Evolutionary conservation across 371 early-diverging fungal genomes (phyloP), one percentile per base, ranked within the genome.

Genomic region (Apophysomyces variabilis): DNA sequence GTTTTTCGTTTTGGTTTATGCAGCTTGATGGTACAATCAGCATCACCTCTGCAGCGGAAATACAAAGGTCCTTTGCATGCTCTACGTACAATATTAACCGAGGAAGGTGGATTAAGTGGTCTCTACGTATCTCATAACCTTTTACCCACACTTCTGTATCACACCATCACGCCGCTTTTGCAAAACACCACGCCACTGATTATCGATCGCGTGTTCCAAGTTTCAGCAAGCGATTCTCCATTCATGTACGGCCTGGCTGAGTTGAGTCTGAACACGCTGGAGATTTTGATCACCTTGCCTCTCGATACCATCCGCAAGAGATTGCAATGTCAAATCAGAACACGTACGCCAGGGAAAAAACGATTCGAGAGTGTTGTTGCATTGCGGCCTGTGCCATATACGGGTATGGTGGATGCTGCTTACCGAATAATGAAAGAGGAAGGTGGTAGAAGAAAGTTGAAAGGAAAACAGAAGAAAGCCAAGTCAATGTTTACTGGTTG

Each of bases 221-320:
- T 93, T n/a, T 84, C 88, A 1, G 76, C 87, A 6, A 79, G 73
- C 2, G 86, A 90, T 56, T 86, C 87, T 0, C 94, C 95, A 1
- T 76, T 92, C 58, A 58, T 87, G 38, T 89, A 87, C 58, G 84
- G 87, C 9, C 64, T 92, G 38, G 85, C 85, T 4, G 92, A 93
- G 70, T 72, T 96, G 4, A 83, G 78, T 0, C 69, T 92, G n/a
- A 87, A 85, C 37, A 85, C 89, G 0, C 43, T 95, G 6, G 90
- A 96, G 41, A 76, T 94, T 36, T 64, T 88, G 43, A 85, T 97
- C 18, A 87, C 89, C 47, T 67, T 96, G 58, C 99, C 99, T 0
- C 66, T 98, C 7, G 96, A 97, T 45, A 97, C 97, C 3, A 86
- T 94, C 58, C 89, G 95, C 35, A 87, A 90, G 57, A 84, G 99